A percentile compares a stretch with the other conserved stretches of the same genome.
Evolutionary conservation across 169 alveolate species (phyloP).

Genomic region (Plasmodium cynomolgi): DNA sequence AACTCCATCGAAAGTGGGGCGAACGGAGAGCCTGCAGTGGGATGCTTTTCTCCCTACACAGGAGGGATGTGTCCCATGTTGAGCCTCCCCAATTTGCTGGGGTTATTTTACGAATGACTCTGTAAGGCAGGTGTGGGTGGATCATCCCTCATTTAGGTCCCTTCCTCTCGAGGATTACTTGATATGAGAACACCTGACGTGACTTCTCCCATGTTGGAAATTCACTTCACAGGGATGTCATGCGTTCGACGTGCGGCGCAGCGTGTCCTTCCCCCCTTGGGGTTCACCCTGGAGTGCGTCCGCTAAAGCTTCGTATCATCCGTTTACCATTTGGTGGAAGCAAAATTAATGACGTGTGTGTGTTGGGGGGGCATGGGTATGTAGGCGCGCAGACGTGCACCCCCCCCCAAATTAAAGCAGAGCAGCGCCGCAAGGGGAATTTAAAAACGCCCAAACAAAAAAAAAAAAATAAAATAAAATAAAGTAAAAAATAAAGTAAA

Average conservation of each 20-base stretch:
- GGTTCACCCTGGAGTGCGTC: too few species aligned
- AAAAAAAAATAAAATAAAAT: background rate
- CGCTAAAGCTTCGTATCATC: too few species aligned
- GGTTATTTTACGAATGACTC: background rate
- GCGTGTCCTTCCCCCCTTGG: too few species aligned
- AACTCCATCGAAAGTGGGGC: background rate
- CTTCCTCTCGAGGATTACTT: background rate
- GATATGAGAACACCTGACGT: background rate
- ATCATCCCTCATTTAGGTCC: background rate
- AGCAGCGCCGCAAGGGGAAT: background rate
- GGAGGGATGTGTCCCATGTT: background rate
- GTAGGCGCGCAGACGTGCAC: background rate
- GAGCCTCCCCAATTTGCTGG: background rate
- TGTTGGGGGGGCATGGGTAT: background rate
- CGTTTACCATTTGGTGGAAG: background rate
- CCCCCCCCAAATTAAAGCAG: background rate
- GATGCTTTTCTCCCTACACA: background rate
- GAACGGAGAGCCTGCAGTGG: background rate
- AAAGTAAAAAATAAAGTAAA: background rate
- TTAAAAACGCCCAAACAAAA: background rate
- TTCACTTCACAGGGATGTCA: background rate
- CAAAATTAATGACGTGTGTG: background rate
- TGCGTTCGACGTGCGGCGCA: too few species aligned
- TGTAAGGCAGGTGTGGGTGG: background rate
- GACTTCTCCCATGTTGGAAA: too few species aligned